Percentiles rank a stretch among this genome's conserved stretches.
Evolutionary conservation across 1,284 basidiomycete genomes (phyloP).

Genomic region (Microbotryum saponariae): DNA sequence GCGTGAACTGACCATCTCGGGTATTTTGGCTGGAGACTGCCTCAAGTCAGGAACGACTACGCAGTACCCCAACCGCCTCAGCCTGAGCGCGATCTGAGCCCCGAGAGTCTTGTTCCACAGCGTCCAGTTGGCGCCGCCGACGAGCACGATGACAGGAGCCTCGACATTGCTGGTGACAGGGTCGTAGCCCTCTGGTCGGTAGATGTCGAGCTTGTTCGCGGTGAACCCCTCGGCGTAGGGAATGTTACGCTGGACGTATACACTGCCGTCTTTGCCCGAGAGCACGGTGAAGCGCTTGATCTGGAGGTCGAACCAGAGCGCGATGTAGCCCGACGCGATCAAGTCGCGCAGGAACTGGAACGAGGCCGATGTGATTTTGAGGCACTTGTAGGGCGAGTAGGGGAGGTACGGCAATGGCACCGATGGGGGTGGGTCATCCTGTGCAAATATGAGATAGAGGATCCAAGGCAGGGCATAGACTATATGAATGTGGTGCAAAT

Average conservation of each 20-base stretch:
- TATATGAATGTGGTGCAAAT: neutral
- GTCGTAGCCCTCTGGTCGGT: slow-evolving; percentile 25
- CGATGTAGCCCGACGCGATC: slow-evolving; percentile 33
- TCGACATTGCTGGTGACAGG: slow-evolving; percentile 4
- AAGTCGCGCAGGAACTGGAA: slow-evolving; percentile 34
- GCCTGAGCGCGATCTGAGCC: slow-evolving; percentile 39
- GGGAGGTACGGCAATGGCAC: slow-evolving; percentile 37
- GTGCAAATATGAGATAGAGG: slow-evolving; percentile 38
- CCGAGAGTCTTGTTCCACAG: slow-evolving; percentile 32
- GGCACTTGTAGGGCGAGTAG: slow-evolving; percentile 37
- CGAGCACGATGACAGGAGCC: slow-evolving; percentile 40
- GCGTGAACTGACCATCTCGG: slow-evolving; percentile 6
- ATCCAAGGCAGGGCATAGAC: slow-evolving; percentile 40
- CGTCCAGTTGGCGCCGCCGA: slow-evolving; percentile 39
- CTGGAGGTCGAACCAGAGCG: slow-evolving; percentile 37
- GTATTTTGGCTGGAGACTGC: neutral
- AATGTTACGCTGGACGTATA: slow-evolving; percentile 38
- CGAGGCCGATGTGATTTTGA: slow-evolving; percentile 36
- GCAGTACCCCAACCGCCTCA: slow-evolving; percentile 41
- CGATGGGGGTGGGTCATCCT: slow-evolving; percentile 26
- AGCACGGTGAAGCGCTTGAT: slow-evolving; percentile 38
- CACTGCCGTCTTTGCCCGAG: slow-evolving; percentile 35
- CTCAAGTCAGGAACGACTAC: slow-evolving; percentile 41
- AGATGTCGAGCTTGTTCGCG: slow-evolving; percentile 37
- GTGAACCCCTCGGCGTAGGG: slow-evolving; percentile 32